Base-by-base conservation (phyloP, 2,329 filamentous ascomycete genomes). In the Davidsoniella eucalypti region DNA sequence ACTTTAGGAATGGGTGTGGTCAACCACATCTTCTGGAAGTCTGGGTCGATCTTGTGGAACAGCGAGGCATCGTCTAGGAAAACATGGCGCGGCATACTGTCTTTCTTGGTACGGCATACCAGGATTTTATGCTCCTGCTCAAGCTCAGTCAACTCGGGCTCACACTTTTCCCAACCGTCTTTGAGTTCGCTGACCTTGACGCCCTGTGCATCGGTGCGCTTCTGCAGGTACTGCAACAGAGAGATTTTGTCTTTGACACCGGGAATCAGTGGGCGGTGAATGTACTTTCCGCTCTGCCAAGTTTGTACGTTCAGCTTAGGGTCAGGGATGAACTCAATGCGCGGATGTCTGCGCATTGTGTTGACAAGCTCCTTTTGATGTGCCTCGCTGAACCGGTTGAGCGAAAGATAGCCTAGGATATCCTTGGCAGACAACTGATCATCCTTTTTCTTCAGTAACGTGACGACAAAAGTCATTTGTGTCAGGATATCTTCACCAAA, bases 101-200 rank as follows among this genome's bases (percentile, higher is more conserved):
- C 90, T 69, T 96, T 96, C 67, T 92, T 93, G 51, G 88, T 88
- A 54, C 88, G 78, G 18, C 86, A 84, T 5, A 95, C 86, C 36
- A 96, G 72, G 43, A 96, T 72, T 63, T 82, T 82, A 60, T 88
- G 82, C 61, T 84, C 76, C 39, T 66, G 67, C 68, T 95, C 90
- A 47, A 98, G 73, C 57, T 76, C 71, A 55, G 83, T 76, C 61
- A 98, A 83, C 8, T 83, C 76, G 17, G 82, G 76, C 54, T 88
- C 80, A 60, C 87, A 93, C 58, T 82, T 81, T 21, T 82, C 80
- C 92, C 92, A 98, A 55, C 92, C 92, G 62, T 98, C 92, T 66
- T 94, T 94, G 54, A 98, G 75, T 59, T 95, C 87, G 63, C 87
- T 87, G 55, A 96, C 86, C 37, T 73, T 74, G 50, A 96, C 76